Conservation (phyloP, 768 basidiomycete species). For the Calocera cornea region DNA sequence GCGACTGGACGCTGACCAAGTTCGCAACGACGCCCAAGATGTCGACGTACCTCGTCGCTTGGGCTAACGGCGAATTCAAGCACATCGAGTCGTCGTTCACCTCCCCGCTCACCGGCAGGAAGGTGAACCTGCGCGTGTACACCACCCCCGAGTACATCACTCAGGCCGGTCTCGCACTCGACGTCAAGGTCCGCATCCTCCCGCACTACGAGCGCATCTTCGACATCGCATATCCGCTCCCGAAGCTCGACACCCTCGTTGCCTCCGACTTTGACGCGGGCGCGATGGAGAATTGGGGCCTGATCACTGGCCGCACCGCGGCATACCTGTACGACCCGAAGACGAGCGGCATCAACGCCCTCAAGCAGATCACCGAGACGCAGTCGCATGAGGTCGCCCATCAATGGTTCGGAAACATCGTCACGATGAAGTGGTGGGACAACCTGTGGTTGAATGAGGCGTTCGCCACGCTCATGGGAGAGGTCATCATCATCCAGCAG, state of each 20-base stretch:
- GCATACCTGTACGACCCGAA: constrained; percentile 68
- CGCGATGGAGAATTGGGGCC: constrained; percentile 90
- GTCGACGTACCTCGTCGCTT: constrained; percentile 83
- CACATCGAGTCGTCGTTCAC: constrained; percentile 61
- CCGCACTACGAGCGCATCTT: constrained; percentile 87
- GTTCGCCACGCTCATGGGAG: constrained; percentile 85
- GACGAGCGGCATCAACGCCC: constrained; percentile 53
- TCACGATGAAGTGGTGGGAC: constrained; percentile 90
- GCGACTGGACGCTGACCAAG: constrained; percentile 35
- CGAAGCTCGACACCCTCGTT: constrained; percentile 88
- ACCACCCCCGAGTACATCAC: constrained; percentile 69
- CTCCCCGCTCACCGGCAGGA: constrained; percentile 56
- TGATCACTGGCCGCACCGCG: constrained; percentile 78
- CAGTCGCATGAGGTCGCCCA: constrained; percentile 78
- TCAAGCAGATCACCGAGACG: constrained; percentile 59
- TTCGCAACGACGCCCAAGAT: constrained; percentile 72
- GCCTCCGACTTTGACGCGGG: constrained; percentile 81
- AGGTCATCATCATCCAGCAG: constrained; percentile 53
- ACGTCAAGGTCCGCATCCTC: constrained; percentile 66
- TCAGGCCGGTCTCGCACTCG: constrained; percentile 74
- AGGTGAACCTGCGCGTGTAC: constrained; percentile 73
- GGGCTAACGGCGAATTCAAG: constrained; percentile 67
- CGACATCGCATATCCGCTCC: constrained; percentile 81
- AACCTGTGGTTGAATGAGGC: constrained; percentile 45
- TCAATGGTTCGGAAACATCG: constrained; percentile 76